These are phyloP conservation scores for Nothophaeocryptopus gaeumannii DNA, from an alignment of 2,329 filamentous ascomycete genomes.

Conservation along the genomic window DNA sequence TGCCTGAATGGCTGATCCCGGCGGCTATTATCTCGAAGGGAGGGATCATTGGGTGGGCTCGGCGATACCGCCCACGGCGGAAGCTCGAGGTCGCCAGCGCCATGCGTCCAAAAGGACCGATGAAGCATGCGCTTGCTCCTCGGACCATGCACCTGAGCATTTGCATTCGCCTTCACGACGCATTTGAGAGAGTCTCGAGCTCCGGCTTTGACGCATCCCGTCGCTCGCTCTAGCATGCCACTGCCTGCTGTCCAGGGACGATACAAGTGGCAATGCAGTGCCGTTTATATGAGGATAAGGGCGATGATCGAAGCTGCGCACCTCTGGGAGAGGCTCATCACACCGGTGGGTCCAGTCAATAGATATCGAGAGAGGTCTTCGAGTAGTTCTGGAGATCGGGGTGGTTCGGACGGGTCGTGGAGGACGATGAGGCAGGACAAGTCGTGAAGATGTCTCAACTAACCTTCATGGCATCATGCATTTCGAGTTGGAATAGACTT, in stretches of 20 bases:
- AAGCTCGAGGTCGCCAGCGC: slow-evolving; percentile 47
- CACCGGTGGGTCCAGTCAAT: too few species aligned
- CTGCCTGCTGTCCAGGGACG: slow-evolving; percentile 7
- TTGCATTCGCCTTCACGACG: slow-evolving; percentile 13
- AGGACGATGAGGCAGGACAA: too few species aligned
- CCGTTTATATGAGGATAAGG: too few species aligned
- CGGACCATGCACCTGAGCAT: slow-evolving; percentile 34
- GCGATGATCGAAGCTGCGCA: too few species aligned
- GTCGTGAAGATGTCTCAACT: too few species aligned
- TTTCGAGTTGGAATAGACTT: too few species aligned
- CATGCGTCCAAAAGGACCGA: slow-evolving; percentile 57
- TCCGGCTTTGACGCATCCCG: slow-evolving; percentile 58
- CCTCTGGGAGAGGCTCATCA: too few species aligned
- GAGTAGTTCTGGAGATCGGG: too few species aligned
- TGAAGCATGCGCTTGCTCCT: slow-evolving; percentile 51
- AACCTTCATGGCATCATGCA: too few species aligned
- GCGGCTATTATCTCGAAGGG: slow-evolving; percentile 11
- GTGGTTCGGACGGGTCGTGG: too few species aligned
- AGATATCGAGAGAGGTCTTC: too few species aligned
- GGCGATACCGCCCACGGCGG: slow-evolving; percentile 24
- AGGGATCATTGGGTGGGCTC: slow-evolving; percentile 9
- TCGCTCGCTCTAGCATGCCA: slow-evolving; percentile 60
- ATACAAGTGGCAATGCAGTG: too few species aligned
- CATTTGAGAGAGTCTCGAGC: slow-evolving; percentile 51
- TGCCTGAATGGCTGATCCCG: not conserved